A percentile compares a stretch with the other conserved stretches of the same genome.
Conservation (phyloP, 2,329 filamentous ascomycete genomes). For the Aureobasidium sp. region DNA sequence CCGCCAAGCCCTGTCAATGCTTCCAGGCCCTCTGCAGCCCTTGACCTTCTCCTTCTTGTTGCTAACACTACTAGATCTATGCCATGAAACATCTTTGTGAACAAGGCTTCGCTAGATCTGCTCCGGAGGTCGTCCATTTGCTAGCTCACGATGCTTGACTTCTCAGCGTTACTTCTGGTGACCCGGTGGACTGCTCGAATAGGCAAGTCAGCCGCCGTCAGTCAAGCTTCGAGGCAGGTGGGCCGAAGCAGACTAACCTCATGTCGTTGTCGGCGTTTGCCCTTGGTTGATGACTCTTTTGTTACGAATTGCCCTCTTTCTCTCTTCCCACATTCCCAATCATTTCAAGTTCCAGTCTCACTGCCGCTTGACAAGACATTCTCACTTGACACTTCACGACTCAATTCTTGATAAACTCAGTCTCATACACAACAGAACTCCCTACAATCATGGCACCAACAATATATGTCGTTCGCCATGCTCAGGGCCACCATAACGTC, state of each 20-base stretch:
- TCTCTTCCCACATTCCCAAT: background rate
- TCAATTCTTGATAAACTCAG: background rate
- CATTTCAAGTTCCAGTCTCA: background rate
- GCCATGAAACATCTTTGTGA: background rate
- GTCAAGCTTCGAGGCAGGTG: background rate
- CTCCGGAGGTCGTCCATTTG: background rate
- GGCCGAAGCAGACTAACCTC: constrained; percentile 2
- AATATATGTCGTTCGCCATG: constrained; percentile 65
- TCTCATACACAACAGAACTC: background rate
- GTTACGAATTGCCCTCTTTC: background rate
- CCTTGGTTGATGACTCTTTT: background rate
- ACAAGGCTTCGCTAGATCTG: too few relatives aligned
- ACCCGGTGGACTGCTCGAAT: background rate
- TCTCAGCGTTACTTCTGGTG: too few relatives aligned
- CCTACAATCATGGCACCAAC: constrained; percentile 33
- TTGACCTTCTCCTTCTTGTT: background rate
- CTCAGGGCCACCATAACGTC: constrained; percentile 74
- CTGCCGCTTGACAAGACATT: background rate
- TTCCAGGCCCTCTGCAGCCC: background rate
- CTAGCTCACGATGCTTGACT: background rate
- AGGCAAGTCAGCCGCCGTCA: background rate
- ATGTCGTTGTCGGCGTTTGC: background rate
- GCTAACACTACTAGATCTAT: background rate
- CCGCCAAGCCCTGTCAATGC: background rate
- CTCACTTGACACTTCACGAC: background rate